Percentiles rank a stretch among this genome's conserved stretches.
phyloP scores from a whole-genome alignment of 2,329 filamentous ascomycete genomes.

The Cercospora sp. region DNA sequence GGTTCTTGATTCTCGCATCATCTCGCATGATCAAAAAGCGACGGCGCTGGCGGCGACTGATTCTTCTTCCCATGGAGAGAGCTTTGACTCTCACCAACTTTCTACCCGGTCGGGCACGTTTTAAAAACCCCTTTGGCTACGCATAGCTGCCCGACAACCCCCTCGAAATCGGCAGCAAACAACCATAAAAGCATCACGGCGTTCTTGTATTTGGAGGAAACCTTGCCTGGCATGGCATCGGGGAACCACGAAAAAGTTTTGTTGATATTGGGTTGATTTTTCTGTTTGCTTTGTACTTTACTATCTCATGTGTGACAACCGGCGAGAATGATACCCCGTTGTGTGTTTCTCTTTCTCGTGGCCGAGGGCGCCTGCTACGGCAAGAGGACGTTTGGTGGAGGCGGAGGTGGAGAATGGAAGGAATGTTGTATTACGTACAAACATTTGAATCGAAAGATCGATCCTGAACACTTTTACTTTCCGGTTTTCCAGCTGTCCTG shows the following conservation, averaged over 20 bases:
- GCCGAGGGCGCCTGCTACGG: conserved; percentile 20
- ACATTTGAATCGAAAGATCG: conserved; percentile 4
- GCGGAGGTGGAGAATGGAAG: not conserved
- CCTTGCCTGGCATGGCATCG: conserved; percentile 5
- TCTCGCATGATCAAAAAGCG: conserved; percentile 24
- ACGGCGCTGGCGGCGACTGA: conserved; percentile 24
- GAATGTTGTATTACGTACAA: not conserved
- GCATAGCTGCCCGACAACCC: conserved; percentile 7
- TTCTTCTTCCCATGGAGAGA: not conserved
- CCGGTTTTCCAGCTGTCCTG: not conserved
- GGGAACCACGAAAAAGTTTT: conserved; percentile 14
- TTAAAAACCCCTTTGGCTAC: not conserved
- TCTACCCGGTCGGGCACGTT: conserved; percentile 2
- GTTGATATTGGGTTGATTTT: not conserved
- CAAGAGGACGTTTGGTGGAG: not conserved
- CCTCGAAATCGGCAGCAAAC: conserved; percentile 13
- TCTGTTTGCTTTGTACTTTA: conserved; percentile 7
- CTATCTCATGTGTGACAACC: conserved; percentile 17
- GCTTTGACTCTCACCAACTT: not conserved
- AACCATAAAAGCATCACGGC: conserved; percentile 11
- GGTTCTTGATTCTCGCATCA: conserved; percentile 28
- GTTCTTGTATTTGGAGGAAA: conserved; percentile 3
- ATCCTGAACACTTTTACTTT: not conserved
- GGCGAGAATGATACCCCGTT: conserved; percentile 22
- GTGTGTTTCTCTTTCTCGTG: conserved; percentile 12